Evolutionary conservation across 192 early-diverging fungal genomes (phyloP).

Genomic region (Coemansia sp.): DNA sequence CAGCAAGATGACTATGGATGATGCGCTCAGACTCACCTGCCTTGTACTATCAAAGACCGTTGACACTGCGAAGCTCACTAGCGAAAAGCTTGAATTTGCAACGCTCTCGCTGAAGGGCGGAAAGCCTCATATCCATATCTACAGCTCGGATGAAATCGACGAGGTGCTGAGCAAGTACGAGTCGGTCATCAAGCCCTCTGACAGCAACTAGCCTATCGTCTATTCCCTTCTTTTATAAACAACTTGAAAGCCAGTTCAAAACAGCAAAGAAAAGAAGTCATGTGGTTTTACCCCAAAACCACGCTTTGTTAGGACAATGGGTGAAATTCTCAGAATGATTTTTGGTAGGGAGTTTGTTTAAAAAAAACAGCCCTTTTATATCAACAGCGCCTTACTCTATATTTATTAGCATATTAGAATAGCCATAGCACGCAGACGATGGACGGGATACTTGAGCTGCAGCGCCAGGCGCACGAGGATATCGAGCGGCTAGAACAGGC

Average conservation of each 20-base stretch:
- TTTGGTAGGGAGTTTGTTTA: neutral
- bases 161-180: conserved; percentile 41
- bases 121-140: conserved; percentile 40
- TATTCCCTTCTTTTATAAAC: conserved; percentile 2
- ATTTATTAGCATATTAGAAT: neutral
- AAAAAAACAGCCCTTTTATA: too few species aligned
- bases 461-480: conserved; percentile 82
- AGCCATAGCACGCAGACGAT: conserved; percentile 11
- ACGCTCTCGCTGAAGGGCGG: conserved; percentile 64
- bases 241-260: neutral
- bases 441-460: conserved; percentile 69
- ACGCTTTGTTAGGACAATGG: neutral
- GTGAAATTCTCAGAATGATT: neutral
- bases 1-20: conserved; percentile 65
- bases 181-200: conserved; percentile 40
- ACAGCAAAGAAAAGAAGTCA: neutral
- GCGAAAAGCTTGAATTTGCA: conserved; percentile 92
- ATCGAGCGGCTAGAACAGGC: conserved; percentile 91
- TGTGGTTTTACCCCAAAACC: neutral
- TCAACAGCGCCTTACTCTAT: neutral
- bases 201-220: conserved; percentile 20
- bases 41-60: conserved; percentile 97
- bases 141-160: conserved; percentile 45
- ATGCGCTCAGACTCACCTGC: conserved; percentile 88
- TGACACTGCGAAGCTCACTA: conserved; percentile 86